Base-by-base conservation (phyloP, 768 basidiomycete species). In the Naematelia encephala region DNA sequence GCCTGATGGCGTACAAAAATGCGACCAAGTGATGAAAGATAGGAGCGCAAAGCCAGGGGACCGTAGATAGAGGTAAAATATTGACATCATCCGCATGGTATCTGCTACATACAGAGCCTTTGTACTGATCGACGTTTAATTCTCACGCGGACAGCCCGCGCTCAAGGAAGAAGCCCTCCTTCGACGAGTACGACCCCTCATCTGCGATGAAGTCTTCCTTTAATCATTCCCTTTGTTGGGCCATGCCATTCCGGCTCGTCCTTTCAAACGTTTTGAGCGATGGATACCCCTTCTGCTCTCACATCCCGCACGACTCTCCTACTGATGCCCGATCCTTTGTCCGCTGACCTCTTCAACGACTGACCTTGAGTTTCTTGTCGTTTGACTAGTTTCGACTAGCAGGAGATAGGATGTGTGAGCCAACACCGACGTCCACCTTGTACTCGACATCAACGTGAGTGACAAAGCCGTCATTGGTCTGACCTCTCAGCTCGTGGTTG, bases 1-100 rank as follows among this genome's bases (percentile, higher is more conserved):
- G 91, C 13, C 83, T 94, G n/a, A 75, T 96, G 54, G 77, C 91
- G 42, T 93, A 87, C 83, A 92, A 87, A 80, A 87, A 86, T 42
- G 64, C 66, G 11, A 64, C 66, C 42, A 50, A 59, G 52, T 54
- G 39, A 48, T 48, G 53, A 39, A 8, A 16, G 34, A 39, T 8
- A 8, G 8, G 34, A 39, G 34, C 34, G 49, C 56, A 68, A 68
- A n/a, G n/a, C 55, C 63, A 51, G 54, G 39, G 14, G 3, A 34
- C 34, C 42, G 16, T 39, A 39, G 34, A 39, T 39, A 39, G 34
- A 39, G 34, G 34, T 39, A 39, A 39, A 39, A 16, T 8, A 8
- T 39, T 39, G 34, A 39, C 34, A 39, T 8, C 34, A 39, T 39
- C 34, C 16, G 34, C 34, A 39, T 39, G 34, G 34, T 39, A 39